Evolutionary conservation across 805 yeast genomes (phyloP).

Genomic region (Ogataea trehaloabstinens): DNA sequence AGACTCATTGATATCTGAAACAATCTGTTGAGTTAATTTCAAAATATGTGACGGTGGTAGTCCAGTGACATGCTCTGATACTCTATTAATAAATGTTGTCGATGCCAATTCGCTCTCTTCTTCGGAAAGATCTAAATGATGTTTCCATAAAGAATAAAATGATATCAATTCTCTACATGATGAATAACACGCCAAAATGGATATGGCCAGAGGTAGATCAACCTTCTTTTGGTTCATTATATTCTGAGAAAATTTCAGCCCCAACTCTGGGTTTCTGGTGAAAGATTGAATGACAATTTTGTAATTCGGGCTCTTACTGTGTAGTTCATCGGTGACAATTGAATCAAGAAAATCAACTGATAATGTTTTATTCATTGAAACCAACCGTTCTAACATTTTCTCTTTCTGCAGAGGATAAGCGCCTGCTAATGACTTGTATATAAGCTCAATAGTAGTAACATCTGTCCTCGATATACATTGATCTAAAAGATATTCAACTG

Average conservation of each 20-base stretch:
- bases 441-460: constrained; percentile 43
- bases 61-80: constrained; percentile 40
- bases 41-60: constrained; percentile 49
- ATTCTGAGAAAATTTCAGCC: constrained; percentile 40
- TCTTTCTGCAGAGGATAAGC: constrained; percentile 41
- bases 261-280: constrained; percentile 56
- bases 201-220: constrained; percentile 4
- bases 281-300: constrained; percentile 45
- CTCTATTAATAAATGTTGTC: constrained; percentile 33
- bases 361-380: constrained; percentile 49
- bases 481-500: constrained; percentile 32
- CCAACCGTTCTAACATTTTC: constrained; percentile 44
- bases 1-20: constrained; percentile 10
- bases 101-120: constrained; percentile 10
- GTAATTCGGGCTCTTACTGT: constrained; percentile 32
- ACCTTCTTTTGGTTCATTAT: not conserved
- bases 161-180: constrained; percentile 56
- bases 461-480: constrained; percentile 33
- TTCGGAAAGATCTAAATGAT: constrained; percentile 12
- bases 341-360: constrained; percentile 49
- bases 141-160: constrained; percentile 49
- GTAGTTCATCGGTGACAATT: constrained; percentile 35
- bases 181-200: constrained; percentile 39
- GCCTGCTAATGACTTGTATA: constrained; percentile 42
- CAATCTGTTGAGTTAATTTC: constrained; percentile 22